Evolutionary conservation across 139 green algal species (phyloP).

Genomic region (Chlamydomonas sp.): DNA sequence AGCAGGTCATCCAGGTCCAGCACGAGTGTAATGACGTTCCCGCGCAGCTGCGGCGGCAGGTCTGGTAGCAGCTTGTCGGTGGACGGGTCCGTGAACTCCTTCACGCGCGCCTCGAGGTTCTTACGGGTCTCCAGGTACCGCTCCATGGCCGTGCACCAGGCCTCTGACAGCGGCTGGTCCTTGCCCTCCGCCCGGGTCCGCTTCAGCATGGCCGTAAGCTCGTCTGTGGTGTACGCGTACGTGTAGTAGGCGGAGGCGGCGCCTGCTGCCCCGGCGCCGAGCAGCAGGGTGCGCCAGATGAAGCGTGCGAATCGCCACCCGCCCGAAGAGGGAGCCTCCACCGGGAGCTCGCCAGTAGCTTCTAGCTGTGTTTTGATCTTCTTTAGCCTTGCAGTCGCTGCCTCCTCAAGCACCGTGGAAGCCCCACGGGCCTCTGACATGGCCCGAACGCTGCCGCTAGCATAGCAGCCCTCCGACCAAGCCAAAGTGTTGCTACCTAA

Average conservation of each 20-base stretch:
- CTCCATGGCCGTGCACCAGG: slow-evolving; percentile 58
- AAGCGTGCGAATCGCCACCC: not conserved
- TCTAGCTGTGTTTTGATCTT: slow-evolving; percentile 33
- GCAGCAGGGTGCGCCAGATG: slow-evolving; percentile 46
- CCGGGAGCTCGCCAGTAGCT: slow-evolving; percentile 18
- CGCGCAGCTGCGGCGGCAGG: slow-evolving; percentile 70
- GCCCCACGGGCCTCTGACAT: slow-evolving; percentile 12
- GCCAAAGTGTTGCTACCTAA: not conserved
- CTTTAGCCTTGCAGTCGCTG: slow-evolving; percentile 9
- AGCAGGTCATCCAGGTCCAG: slow-evolving; percentile 96
- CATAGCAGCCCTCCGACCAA: not conserved
- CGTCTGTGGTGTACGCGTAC: slow-evolving; percentile 51
- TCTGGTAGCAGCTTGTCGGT: slow-evolving; percentile 94
- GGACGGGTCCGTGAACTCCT: slow-evolving; percentile 87
- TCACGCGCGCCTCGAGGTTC: slow-evolving; percentile 62
- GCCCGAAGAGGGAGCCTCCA: not conserved
- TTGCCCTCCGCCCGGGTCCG: not conserved
- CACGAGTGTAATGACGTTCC: slow-evolving; percentile 88
- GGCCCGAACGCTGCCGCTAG: not conserved
- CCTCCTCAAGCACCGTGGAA: slow-evolving; percentile 25
- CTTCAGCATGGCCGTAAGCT: slow-evolving; percentile 61
- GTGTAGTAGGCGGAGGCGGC: slow-evolving; percentile 78
- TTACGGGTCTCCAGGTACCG: slow-evolving; percentile 67
- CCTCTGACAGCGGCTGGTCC: slow-evolving; percentile 44
- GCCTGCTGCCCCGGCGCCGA: slow-evolving; percentile 51